These are phyloP conservation scores for Cyclocybe aegerita DNA, from an alignment of 768 basidiomycete genomes.

Conservation along the genomic window DNA sequence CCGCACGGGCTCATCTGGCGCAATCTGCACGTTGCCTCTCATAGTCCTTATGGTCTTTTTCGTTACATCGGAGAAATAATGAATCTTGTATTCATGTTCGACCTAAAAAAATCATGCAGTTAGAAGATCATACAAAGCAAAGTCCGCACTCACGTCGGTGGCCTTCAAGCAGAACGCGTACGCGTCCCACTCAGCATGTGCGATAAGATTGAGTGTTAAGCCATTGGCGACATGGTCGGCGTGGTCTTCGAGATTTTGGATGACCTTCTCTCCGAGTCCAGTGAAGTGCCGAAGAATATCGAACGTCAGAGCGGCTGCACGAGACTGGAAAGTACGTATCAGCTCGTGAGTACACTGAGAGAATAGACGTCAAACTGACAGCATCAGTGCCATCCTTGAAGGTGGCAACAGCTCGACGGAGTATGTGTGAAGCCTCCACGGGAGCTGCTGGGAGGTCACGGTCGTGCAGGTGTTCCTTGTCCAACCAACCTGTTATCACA, in stretches of 20 bases:
- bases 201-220: too few relatives aligned
- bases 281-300: too few relatives aligned
- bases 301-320: too few relatives aligned
- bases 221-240: too few relatives aligned
- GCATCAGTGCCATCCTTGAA: conserved; percentile 4
- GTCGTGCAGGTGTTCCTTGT: not conserved
- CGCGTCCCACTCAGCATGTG: too few relatives aligned
- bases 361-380: conserved; percentile 4
- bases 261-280: too few relatives aligned
- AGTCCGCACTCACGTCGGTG: too few relatives aligned
- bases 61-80: conserved; percentile 5
- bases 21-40: not conserved
- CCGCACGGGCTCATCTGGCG: conserved; percentile 8
- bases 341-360: not conserved
- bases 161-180: too few relatives aligned
- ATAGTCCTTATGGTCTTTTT: conserved; percentile 3
- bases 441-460: not conserved
- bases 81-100: too few relatives aligned
- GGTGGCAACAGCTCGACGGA: conserved; percentile 3
- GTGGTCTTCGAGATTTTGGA: too few relatives aligned
- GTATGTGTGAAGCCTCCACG: conserved; percentile 6
- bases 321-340: too few relatives aligned
- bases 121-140: too few relatives aligned
- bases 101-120: not conserved
- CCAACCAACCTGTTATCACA: conserved; percentile 11